Percentiles rank a stretch among this genome's conserved stretches.
These are phyloP conservation scores for Carpinus viminea DNA, from an alignment of 306 rosid genomes.

Conservation along the genomic window DNA sequence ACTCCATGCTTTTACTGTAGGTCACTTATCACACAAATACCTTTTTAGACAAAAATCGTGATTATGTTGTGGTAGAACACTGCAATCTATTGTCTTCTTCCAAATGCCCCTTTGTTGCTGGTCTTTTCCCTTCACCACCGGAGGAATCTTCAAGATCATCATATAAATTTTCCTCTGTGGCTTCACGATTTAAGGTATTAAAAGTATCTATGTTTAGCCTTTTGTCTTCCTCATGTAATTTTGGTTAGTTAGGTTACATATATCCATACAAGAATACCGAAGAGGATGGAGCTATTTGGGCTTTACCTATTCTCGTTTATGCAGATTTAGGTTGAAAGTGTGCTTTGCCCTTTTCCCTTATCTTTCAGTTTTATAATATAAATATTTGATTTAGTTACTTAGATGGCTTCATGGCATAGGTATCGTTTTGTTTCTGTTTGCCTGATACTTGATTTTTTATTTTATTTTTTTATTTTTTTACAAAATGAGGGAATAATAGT, in stretches of 20 bases:
- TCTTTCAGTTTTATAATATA: background rate
- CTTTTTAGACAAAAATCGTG: conserved; percentile 94
- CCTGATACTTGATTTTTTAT: background rate
- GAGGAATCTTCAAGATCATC: conserved; percentile 95
- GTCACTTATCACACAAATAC: conserved; percentile 90
- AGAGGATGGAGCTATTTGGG: background rate
- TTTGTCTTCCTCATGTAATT: background rate
- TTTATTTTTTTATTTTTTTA: too few relatives aligned
- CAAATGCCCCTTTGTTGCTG: conserved; percentile 72
- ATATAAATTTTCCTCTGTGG: conserved; percentile 93
- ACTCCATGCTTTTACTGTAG: conserved; percentile 43
- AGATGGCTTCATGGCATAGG: background rate
- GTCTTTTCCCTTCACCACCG: conserved; percentile 62
- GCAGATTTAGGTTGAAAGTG: background rate
- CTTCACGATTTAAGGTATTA: conserved; percentile 90
- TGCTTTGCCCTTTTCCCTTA: background rate
- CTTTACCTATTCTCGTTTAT: background rate
- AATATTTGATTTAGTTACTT: background rate
- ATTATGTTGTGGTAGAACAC: conserved; percentile 92
- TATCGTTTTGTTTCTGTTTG: conserved; percentile 2
- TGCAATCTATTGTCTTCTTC: conserved; percentile 86
- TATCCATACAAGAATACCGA: background rate
- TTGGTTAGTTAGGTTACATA: background rate
- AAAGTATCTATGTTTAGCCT: background rate
- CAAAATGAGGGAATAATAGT: background rate